A percentile compares a stretch with the other conserved stretches of the same genome.
phyloP scores from a whole-genome alignment of 495 filamentous ascomycete genomes.

The Penicillium goetzii region DNA sequence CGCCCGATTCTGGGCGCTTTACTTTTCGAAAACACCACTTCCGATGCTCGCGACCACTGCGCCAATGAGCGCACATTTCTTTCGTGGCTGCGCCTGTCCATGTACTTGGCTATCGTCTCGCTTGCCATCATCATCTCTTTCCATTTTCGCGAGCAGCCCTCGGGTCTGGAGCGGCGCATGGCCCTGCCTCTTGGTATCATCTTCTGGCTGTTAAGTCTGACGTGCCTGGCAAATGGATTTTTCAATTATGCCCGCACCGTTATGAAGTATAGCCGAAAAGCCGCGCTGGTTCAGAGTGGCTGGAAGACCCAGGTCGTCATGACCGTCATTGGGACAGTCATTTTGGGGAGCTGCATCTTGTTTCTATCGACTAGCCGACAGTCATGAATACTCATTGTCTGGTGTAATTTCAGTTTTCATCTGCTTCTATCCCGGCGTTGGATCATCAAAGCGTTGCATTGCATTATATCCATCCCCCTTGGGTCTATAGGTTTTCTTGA shows the following conservation, averaged over 20 bases:
- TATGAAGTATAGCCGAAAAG: slow-evolving; percentile 75
- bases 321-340: slow-evolving; percentile 73
- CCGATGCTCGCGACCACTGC: slow-evolving; percentile 76
- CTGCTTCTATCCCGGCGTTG: slow-evolving; percentile 10
- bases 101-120: slow-evolving; percentile 89
- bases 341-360: slow-evolving; percentile 77
- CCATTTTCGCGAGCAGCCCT: slow-evolving; percentile 77
- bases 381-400: not conserved
- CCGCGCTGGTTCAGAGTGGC: slow-evolving; percentile 88
- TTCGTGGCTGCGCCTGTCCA: slow-evolving; percentile 87
- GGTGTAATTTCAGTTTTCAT: not conserved
- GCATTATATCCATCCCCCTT: slow-evolving; percentile 11
- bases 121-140: slow-evolving; percentile 92
- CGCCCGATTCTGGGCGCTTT: slow-evolving; percentile 75
- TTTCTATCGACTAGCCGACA: slow-evolving; percentile 60
- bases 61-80: slow-evolving; percentile 75
- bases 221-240: slow-evolving; percentile 74
- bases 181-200: slow-evolving; percentile 82
- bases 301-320: slow-evolving; percentile 89
- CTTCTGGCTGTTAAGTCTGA: slow-evolving; percentile 82
- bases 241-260: slow-evolving; percentile 89
- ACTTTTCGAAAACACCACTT: slow-evolving; percentile 85
- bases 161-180: slow-evolving; percentile 69
- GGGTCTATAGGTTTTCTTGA: not conserved
- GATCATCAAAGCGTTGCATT: slow-evolving; percentile 14